These are phyloP conservation scores for Podospora appendiculata DNA, from an alignment of 495 filamentous ascomycete species.

Conservation along the genomic window DNA sequence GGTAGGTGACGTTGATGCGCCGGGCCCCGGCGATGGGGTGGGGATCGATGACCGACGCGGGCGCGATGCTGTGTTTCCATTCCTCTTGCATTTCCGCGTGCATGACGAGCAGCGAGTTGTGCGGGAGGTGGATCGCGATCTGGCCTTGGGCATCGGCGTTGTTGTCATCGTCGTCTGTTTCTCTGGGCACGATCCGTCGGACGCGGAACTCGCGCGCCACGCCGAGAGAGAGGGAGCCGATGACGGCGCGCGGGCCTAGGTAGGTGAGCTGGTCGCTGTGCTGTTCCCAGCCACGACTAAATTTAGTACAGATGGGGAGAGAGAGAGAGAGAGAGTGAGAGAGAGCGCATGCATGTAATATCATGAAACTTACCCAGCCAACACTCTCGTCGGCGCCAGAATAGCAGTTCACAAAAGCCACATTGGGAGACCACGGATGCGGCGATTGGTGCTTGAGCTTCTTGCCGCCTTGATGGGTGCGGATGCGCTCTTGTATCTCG, in stretches of 20 bases:
- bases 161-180: slow-evolving; percentile 28
- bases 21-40: slow-evolving; percentile 74
- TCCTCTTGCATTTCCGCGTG: slow-evolving; percentile 84
- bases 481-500: slow-evolving; percentile 60
- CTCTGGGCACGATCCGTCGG: slow-evolving; percentile 57
- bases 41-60: slow-evolving; percentile 64
- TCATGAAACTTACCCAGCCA: slow-evolving; percentile 47
- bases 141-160: slow-evolving; percentile 56
- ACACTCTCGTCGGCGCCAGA: slow-evolving; percentile 69
- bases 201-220: slow-evolving; percentile 89
- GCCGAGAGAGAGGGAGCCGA: slow-evolving; percentile 83
- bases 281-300: not conserved
- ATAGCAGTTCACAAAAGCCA: slow-evolving; percentile 92
- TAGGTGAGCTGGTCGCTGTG: slow-evolving; percentile 92
- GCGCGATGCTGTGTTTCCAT: slow-evolving; percentile 73
- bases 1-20: slow-evolving; percentile 91
- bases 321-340: not conserved
- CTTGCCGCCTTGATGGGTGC: slow-evolving; percentile 50
- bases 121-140: slow-evolving; percentile 84
- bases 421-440: slow-evolving; percentile 71
- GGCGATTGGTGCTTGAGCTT: slow-evolving; percentile 75
- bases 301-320: not conserved
- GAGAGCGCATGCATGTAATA: not conserved
- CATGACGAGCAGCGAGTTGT: slow-evolving; percentile 92
- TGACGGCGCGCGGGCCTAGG: slow-evolving; percentile 77